Evolutionary conservation across 306 rosid genomes (phyloP), one percentile per base, ranked within the genome.

Genomic region (Glycine soja): DNA sequence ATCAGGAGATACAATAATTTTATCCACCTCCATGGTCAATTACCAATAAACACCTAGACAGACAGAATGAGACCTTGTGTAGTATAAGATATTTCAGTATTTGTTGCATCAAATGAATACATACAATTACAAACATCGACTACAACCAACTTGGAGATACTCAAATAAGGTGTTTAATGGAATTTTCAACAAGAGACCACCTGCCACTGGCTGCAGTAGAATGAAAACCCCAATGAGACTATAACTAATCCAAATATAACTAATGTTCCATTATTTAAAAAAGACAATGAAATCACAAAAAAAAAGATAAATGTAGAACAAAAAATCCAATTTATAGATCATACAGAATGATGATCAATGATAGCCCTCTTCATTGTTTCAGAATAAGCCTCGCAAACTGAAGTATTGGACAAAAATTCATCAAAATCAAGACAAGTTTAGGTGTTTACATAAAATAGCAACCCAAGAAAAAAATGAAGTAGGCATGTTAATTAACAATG

Each of bases 101-200:
- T 62, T 73, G 81, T 70, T 42, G 70, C 59, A 65, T 46, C 68
- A 51, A 61, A 82, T 64, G 58, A 50, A n/a, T 18, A 15, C 40
- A 76, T 12, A 19, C 30, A 80, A 36, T 24, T 42, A 63, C 24
- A 76, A 74, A 3, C 57, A 84, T 66, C 2, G 14, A 67, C 40
- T 54, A 72, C 64, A 84, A 75, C 88, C 73, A 74, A 95, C 99
- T 92, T 95, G 98, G 81, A 95, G 99, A 92, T 95, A 93, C 88
- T 95, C 99, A 83, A 93, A 95, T 82, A 95, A 88, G 77, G 99
- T 95, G 40, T 75, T 88, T 82, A 88, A 95, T 40, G 96, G 89
- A 80, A 95, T 90, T 85, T 95, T 95, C 82, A 93, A 68, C 78
- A 95, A 77, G 71, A 72, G 85, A 81, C 91, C 91, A 30, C 84